Conservation (phyloP, 2,329 filamentous ascomycete species). For the Penicillium sp. region DNA sequence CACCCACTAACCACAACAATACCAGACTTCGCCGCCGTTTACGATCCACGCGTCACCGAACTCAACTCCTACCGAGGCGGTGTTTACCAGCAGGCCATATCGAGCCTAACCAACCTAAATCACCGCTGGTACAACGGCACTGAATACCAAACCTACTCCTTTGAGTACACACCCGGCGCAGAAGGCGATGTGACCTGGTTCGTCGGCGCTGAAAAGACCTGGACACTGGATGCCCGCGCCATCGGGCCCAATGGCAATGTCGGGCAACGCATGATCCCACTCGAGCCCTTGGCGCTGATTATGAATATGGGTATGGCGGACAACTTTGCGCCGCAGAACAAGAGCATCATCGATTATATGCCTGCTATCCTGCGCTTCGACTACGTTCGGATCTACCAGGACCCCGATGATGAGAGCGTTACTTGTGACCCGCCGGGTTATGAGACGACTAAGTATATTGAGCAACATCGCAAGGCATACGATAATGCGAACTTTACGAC, state of each 20-base stretch:
- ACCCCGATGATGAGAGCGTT: conserved; percentile 48
- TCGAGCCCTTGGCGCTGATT: conserved; percentile 60
- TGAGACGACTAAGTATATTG: conserved; percentile 60
- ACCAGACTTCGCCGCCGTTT: conserved; percentile 55
- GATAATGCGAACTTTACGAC: conserved; percentile 55
- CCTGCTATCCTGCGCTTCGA: conserved; percentile 61
- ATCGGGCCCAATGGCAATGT: conserved; percentile 62
- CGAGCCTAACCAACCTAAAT: conserved; percentile 53
- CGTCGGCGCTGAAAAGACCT: conserved; percentile 56
- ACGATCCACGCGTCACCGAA: conserved; percentile 49
- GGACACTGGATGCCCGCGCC: conserved; percentile 53
- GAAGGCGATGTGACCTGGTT: conserved; percentile 59
- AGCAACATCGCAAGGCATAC: conserved; percentile 53
- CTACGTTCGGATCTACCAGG: conserved; percentile 63
- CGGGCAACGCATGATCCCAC: conserved; percentile 55
- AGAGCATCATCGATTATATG: conserved; percentile 48
- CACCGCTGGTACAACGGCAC: conserved; percentile 60
- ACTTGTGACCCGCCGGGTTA: conserved; percentile 62
- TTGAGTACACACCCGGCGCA: conserved; percentile 55
- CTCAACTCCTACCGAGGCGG: conserved; percentile 57
- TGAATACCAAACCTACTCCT: conserved; percentile 54
- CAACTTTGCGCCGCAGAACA: conserved; percentile 55
- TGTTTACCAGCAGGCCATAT: conserved; percentile 56
- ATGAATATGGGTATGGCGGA: conserved; percentile 63
- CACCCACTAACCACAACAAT: not conserved